Evolutionary conservation across 192 early-diverging fungal genomes (phyloP).

Genomic region (Linnemannia hyalina): DNA sequence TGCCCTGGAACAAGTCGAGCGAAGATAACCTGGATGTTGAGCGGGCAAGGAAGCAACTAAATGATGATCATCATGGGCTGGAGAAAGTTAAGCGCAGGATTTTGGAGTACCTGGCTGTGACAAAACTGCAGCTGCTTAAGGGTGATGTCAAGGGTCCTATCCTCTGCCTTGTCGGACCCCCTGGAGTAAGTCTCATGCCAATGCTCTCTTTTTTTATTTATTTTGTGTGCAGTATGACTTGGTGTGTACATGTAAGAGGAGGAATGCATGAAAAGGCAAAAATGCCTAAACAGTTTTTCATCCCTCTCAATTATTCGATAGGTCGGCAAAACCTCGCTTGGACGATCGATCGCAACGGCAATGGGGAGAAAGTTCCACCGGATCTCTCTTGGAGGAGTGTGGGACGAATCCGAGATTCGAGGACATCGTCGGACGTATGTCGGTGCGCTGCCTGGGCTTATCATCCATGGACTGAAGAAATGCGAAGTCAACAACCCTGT

Average conservation of each 20-base stretch:
- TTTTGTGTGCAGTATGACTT: neutral
- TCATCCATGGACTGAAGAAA: slow-evolving; percentile 77
- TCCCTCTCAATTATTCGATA: slow-evolving; percentile 33
- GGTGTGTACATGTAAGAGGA: no score
- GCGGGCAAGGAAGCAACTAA: slow-evolving; percentile 70
- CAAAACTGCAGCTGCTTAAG: slow-evolving; percentile 72
- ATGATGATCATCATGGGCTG: slow-evolving; percentile 85
- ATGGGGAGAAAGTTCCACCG: slow-evolving; percentile 83
- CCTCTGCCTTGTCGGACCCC: slow-evolving; percentile 74
- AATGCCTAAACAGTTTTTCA: neutral
- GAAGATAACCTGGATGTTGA: slow-evolving; percentile 75
- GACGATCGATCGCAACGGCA: slow-evolving; percentile 80
- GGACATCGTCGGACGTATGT: slow-evolving; percentile 89
- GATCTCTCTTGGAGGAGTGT: slow-evolving; percentile 82
- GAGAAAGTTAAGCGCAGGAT: slow-evolving; percentile 83
- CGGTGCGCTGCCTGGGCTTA: slow-evolving; percentile 82
- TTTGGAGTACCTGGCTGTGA: slow-evolving; percentile 84
- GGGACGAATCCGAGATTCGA: slow-evolving; percentile 88
- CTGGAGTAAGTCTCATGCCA: slow-evolving; percentile 52
- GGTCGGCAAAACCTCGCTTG: slow-evolving; percentile 87
- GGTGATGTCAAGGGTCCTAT: slow-evolving; percentile 80
- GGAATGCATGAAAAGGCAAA: slow-evolving; percentile 9
- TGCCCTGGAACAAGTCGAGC: slow-evolving; percentile 77
- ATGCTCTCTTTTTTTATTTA: neutral
- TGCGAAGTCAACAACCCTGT: slow-evolving; percentile 82